These are phyloP conservation scores for Syzygium malaccense DNA, from an alignment of 441 rosid genomes.

Conservation along the genomic window DNA sequence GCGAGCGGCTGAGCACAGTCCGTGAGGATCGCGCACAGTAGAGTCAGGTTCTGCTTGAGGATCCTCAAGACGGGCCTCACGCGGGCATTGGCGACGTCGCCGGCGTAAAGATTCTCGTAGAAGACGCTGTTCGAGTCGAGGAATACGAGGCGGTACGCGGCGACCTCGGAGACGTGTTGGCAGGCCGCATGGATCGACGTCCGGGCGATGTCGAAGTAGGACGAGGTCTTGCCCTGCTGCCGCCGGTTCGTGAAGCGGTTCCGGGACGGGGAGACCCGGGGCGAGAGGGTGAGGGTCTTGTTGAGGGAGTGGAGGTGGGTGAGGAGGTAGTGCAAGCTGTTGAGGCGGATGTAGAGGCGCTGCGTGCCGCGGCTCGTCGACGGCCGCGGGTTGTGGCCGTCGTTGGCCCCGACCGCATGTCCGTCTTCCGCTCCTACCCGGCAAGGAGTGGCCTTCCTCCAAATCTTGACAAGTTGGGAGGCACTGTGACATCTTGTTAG, in stretches of 20 bases:
- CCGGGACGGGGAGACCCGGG: slow-evolving; percentile 40
- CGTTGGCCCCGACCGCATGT: slow-evolving; percentile 6
- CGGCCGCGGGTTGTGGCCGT: slow-evolving; percentile 67
- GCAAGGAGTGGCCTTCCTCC: slow-evolving; percentile 75
- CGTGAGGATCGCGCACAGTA: slow-evolving; percentile 62
- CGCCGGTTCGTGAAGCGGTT: slow-evolving; percentile 30
- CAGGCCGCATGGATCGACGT: slow-evolving; percentile 63
- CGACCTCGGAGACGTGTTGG: slow-evolving; percentile 79
- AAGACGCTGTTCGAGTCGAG: slow-evolving; percentile 65
- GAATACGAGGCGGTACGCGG: slow-evolving; percentile 76
- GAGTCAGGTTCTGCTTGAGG: slow-evolving; percentile 68
- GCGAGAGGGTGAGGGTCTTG: slow-evolving; percentile 60
- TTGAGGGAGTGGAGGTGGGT: slow-evolving; percentile 71
- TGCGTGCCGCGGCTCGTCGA: slow-evolving; percentile 96
- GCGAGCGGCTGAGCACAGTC: slow-evolving; percentile 76
- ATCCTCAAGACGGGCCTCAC: slow-evolving; percentile 53
- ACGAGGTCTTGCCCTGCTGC: slow-evolving; percentile 28
- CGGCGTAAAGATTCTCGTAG: slow-evolving; percentile 64
- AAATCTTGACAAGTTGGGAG: slow-evolving; percentile 54
- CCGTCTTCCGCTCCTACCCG: slow-evolving; percentile 18
- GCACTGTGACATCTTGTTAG: slow-evolving; percentile 78
- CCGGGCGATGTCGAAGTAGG: slow-evolving; percentile 55
- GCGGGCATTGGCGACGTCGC: slow-evolving; percentile 55
- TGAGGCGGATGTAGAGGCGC: slow-evolving; percentile 81
- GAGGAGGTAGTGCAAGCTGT: slow-evolving; percentile 66